These are phyloP conservation scores for Hamigera avellanea DNA, from an alignment of 495 filamentous ascomycete genomes.

Conservation along the genomic window DNA sequence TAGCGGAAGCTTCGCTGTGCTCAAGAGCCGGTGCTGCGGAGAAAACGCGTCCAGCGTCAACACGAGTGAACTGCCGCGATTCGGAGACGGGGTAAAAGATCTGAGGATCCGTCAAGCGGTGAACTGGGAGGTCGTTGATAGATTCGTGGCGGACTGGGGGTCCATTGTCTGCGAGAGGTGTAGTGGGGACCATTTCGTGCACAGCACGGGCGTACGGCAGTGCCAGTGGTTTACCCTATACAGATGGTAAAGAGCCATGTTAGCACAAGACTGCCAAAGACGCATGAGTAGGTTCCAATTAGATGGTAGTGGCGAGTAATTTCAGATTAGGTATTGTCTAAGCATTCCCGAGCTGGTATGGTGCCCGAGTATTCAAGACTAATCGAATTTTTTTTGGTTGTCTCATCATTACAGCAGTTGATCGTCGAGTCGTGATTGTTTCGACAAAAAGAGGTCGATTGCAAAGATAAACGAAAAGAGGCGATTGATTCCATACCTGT, in stretches of 20 bases:
- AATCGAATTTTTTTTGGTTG: slow-evolving; percentile 73
- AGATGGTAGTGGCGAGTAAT: no score
- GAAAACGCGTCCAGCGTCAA: slow-evolving; percentile 82
- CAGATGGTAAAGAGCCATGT: no score
- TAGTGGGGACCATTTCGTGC: slow-evolving; percentile 66
- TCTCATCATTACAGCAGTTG: slow-evolving; percentile 49
- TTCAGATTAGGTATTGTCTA: slow-evolving; percentile 34
- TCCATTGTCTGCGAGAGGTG: slow-evolving; percentile 20
- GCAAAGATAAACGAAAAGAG: slow-evolving; percentile 12
- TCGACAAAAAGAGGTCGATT: slow-evolving; percentile 1
- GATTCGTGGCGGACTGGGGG: slow-evolving; percentile 51
- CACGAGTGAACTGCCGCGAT: slow-evolving; percentile 79
- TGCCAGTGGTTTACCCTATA: slow-evolving; percentile 66
- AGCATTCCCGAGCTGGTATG: slow-evolving; percentile 41
- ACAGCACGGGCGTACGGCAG: slow-evolving; percentile 65
- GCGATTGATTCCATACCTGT: slow-evolving; percentile 55
- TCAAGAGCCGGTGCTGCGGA: slow-evolving; percentile 30
- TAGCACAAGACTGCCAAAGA: slow-evolving; percentile 2
- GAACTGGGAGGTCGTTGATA: slow-evolving; percentile 84
- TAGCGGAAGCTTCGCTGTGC: slow-evolving; percentile 9
- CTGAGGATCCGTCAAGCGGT: slow-evolving; percentile 67
- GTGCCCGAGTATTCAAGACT: slow-evolving; percentile 92
- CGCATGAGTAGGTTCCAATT: no score
- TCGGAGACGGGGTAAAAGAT: slow-evolving; percentile 86
- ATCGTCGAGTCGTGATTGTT: slow-evolving; percentile 4